A percentile compares a stretch with the other conserved stretches of the same genome.
phyloP scores from a whole-genome alignment of 495 filamentous ascomycete genomes.

The Neurospora sp. region DNA sequence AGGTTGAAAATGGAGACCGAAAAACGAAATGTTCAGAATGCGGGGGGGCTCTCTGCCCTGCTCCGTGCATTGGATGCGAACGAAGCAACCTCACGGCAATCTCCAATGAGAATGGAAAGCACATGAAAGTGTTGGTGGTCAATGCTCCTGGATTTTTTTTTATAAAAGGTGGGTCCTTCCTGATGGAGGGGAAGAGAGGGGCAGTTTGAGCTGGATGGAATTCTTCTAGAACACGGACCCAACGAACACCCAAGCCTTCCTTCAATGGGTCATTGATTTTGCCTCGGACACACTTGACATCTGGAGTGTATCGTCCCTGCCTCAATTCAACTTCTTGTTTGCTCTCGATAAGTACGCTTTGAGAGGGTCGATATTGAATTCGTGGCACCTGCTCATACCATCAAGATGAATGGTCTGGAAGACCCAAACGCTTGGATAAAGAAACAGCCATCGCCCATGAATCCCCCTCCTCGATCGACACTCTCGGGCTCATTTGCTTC shows the following conservation, averaged over 20 bases:
- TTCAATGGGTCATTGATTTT: neutral
- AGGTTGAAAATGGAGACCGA: neutral
- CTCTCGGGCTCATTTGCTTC: neutral
- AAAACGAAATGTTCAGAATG: neutral
- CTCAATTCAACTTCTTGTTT: neutral
- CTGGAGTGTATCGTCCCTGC: neutral
- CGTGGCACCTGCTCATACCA: neutral
- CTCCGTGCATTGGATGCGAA: neutral
- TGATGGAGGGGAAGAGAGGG: neutral
- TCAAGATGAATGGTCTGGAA: neutral
- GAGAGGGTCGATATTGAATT: neutral
- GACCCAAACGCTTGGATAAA: neutral
- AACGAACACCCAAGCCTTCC: neutral
- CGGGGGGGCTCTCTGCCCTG: neutral
- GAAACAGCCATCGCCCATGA: neutral
- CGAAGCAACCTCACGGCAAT: neutral
- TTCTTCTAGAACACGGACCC: neutral
- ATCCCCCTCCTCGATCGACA: neutral
- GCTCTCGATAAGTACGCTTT: neutral
- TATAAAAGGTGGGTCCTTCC: neutral
- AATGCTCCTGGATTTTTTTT: neutral
- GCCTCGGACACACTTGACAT: neutral
- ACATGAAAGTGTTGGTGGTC: neutral
- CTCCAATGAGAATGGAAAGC: neutral
- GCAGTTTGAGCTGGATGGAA: neutral